Base-by-base conservation (phyloP, 1,284 basidiomycete genomes). In the Pyrrhoderma noxium region DNA sequence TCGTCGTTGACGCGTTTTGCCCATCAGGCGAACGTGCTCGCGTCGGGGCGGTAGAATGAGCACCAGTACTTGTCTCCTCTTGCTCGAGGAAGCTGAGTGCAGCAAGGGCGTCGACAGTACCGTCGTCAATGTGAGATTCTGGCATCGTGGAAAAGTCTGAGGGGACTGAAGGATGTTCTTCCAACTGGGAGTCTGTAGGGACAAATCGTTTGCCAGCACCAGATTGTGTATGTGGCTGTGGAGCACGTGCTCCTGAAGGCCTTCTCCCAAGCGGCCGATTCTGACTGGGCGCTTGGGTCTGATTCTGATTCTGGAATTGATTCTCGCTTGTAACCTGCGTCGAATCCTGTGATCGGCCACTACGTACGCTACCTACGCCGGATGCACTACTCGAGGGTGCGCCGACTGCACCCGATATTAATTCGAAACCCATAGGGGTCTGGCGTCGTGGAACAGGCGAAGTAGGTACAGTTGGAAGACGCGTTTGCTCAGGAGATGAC, bases 161-260 rank as follows among this genome's bases (percentile, higher is more conserved):
- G 25, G 47, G 35, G 21, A 5, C 44, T 1, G 54, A 37, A 25
- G 50, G 40, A 16, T 40, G 38, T n/a, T 16, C 38, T 5, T 40
- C 16, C 38, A 22, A 16, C 16, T 16, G 16, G 38, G 54, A 52
- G 37, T 69, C 67, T 55, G 35, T 47, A 14, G 46, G 51, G 22
- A 42, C 37, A 47, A 57, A 51, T 41, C 56, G 57, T 44, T 45
- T 65, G 64, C 65, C 57, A 65, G 65, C 65, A 63, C 59, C 68
- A 56, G 56, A 48, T 47, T 62, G 69, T 39, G 77, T 72, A 49
- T 22, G 38, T 40, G 38, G 21, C 38, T 40, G 38, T 22, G 76
- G 82, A 45, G 85, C 89, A 79, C 90, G 85, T 78, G 90, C 89
- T 37, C 89, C 90, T 41, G 87, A 87, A 14, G 90, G 90, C 64